Evolutionary conservation across 345 rosid species (phyloP).

Genomic region (Populus alba): DNA sequence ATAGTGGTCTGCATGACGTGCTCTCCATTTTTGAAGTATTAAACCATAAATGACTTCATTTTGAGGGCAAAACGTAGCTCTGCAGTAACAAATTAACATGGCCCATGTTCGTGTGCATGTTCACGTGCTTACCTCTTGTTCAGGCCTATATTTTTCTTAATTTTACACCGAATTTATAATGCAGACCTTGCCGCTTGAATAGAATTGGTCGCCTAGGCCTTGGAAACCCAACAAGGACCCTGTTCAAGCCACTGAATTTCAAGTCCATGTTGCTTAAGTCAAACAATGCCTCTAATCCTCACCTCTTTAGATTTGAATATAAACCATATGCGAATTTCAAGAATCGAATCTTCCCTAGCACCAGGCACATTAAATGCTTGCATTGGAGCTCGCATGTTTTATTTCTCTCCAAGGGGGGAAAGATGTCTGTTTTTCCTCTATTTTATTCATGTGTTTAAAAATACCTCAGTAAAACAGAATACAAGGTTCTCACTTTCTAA

Average conservation of each 20-base stretch:
- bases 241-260: constrained; percentile 31
- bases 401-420: constrained; percentile 42
- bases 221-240: constrained; percentile 36
- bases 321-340: constrained; percentile 40
- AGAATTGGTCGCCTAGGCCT: constrained; percentile 29
- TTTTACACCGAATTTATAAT: constrained; percentile 3
- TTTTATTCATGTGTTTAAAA: constrained; percentile 16
- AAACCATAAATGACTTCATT: not conserved
- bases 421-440: constrained; percentile 71
- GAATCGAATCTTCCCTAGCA: constrained; percentile 73
- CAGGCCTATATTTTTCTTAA: not conserved
- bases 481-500: constrained; percentile 22
- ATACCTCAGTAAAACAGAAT: not conserved
- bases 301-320: constrained; percentile 18
- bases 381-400: constrained; percentile 52
- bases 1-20: not conserved
- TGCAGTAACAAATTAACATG: constrained; percentile 3
- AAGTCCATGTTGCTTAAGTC: constrained; percentile 33
- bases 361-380: constrained; percentile 54
- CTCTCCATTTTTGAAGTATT: not conserved
- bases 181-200: constrained; percentile 21
- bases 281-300: constrained; percentile 53
- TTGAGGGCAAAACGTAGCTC: not conserved
- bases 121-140: constrained; percentile 6
- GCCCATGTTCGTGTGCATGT: not conserved